Evolutionary conservation across 2,329 filamentous ascomycete species (phyloP).

Genomic region (Ilyonectria mors-panacis): DNA sequence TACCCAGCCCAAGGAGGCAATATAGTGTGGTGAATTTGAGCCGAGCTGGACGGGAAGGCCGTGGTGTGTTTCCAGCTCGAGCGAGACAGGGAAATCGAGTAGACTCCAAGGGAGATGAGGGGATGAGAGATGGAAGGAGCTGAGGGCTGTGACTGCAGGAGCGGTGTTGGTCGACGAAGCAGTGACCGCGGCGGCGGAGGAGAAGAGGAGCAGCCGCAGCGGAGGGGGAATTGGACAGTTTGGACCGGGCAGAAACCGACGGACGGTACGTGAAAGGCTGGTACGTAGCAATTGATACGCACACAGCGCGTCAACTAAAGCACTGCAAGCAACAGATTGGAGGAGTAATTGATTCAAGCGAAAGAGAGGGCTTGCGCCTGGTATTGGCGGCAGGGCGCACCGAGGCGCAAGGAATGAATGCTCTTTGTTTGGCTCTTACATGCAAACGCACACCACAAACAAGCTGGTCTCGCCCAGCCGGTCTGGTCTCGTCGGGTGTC

Average conservation of each 20-base stretch:
- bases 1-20: slow-evolving; percentile 17
- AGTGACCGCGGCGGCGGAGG: too few relatives aligned
- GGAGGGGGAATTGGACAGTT: not conserved
- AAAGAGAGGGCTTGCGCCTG: not conserved
- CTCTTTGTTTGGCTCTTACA: slow-evolving; percentile 23
- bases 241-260: not conserved
- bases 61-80: slow-evolving; percentile 21
- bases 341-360: slow-evolving; percentile 5
- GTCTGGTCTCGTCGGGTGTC: slow-evolving; percentile 1
- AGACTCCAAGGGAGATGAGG: not conserved
- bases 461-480: not conserved
- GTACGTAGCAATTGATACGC: slow-evolving; percentile 13
- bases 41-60: slow-evolving; percentile 20
- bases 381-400: slow-evolving; percentile 1
- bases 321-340: slow-evolving; percentile 21
- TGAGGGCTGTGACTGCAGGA: not conserved
- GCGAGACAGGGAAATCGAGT: slow-evolving; percentile 20
- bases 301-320: slow-evolving; percentile 21
- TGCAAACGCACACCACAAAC: slow-evolving; percentile 20
- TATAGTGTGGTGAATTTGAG: slow-evolving; percentile 20
- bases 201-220: not conserved
- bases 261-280: not conserved
- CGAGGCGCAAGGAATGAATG: slow-evolving; percentile 17
- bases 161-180: not conserved
- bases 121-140: not conserved